Conservation (phyloP, 805 yeast species). For the Candida chauliodis region DNA sequence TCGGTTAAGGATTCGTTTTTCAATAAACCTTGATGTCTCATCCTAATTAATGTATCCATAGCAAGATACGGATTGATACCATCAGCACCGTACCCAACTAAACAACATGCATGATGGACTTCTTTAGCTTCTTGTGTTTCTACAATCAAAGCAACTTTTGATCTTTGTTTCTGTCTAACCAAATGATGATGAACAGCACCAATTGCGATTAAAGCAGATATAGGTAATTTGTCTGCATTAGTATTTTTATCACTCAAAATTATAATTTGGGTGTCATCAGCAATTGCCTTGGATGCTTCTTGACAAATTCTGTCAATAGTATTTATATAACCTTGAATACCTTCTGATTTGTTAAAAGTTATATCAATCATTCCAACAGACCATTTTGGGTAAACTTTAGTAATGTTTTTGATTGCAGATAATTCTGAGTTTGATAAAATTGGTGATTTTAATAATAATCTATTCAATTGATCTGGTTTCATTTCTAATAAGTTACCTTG, state of each 20-base stretch:
- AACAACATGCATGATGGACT: constrained; percentile 91
- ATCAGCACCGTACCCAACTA: constrained; percentile 97
- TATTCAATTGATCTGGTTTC: constrained; percentile 88
- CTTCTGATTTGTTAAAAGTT: constrained; percentile 80
- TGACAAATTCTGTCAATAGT: constrained; percentile 85
- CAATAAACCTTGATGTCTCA: constrained; percentile 77
- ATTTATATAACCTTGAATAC: constrained; percentile 78
- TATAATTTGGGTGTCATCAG: constrained; percentile 68
- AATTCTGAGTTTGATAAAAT: constrained; percentile 72
- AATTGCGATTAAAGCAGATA: constrained; percentile 85
- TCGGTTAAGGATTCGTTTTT: constrained; percentile 52
- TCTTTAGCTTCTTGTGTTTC: constrained; percentile 98
- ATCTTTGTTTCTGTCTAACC: constrained; percentile 93
- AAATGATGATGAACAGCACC: constrained; percentile 97
- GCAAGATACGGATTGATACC: constrained; percentile 93
- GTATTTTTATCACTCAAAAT: constrained; percentile 71
- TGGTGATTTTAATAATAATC: constrained; percentile 81
- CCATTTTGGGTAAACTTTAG: constrained; percentile 82
- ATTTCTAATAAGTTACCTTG: constrained; percentile 94
- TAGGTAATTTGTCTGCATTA: constrained; percentile 62
- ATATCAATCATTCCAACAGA: constrained; percentile 77
- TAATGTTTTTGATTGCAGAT: constrained; percentile 68
- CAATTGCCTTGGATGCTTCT: constrained; percentile 82
- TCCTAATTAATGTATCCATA: constrained; percentile 79
- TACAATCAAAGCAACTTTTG: constrained; percentile 85